phyloP scores from a whole-genome alignment of 225 moss, liverwort and hornwort species.

The Climacium dendroides region DNA sequence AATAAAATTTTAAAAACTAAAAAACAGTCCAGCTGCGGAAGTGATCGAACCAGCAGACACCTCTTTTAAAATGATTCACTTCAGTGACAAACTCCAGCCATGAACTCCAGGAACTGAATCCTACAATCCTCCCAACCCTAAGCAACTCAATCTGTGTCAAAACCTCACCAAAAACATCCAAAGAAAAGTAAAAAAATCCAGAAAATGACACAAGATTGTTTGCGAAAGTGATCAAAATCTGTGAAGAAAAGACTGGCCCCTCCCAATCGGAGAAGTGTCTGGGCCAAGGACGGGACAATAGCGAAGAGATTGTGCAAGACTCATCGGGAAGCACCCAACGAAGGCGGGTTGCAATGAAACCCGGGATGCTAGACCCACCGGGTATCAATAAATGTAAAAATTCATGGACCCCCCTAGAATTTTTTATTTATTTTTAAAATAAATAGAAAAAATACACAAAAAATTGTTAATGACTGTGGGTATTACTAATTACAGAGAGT shows the following conservation, averaged over 20 bases:
- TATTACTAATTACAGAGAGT: not conserved
- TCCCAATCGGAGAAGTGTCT: not conserved
- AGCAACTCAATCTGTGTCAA: not conserved
- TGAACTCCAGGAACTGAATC: not conserved
- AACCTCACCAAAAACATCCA: not conserved
- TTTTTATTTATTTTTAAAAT: not conserved
- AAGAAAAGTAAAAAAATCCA: not conserved
- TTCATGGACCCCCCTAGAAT: too few species aligned
- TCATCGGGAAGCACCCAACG: not conserved
- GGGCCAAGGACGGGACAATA: not conserved
- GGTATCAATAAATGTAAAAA: not conserved
- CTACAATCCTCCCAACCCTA: not conserved
- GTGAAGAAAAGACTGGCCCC: not conserved
- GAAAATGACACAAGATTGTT: not conserved
- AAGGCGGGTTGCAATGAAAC: too few species aligned
- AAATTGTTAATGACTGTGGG: not conserved
- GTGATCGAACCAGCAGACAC: not conserved
- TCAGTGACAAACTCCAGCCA: not conserved
- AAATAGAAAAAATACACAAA: not conserved
- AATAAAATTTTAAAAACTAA: not conserved
- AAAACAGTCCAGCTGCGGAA: not conserved
- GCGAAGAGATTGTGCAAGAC: not conserved
- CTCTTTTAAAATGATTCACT: not conserved
- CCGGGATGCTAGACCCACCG: not conserved
- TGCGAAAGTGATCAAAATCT: not conserved